Evolutionary conservation across 176 grass and related monocot genomes (phyloP).

Genomic region (Leersia perrieri): DNA sequence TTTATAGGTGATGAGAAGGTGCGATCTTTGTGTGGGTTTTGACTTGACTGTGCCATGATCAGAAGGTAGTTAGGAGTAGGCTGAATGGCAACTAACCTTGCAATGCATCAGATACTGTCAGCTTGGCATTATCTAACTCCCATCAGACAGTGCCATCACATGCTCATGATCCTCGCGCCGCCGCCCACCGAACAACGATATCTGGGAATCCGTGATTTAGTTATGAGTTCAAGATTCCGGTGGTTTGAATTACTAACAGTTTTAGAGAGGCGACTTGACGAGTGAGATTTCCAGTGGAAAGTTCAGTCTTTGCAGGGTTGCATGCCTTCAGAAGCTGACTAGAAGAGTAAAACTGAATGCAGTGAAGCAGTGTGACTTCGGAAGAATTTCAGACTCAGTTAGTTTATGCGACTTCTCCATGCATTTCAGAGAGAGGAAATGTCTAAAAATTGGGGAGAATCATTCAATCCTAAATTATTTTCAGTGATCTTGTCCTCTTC

Average conservation of each 20-base stretch:
- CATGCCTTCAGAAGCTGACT: background rate
- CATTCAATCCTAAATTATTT: background rate
- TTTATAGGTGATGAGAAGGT: constrained; percentile 35
- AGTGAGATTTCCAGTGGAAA: background rate
- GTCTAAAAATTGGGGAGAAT: background rate
- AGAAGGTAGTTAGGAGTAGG: constrained; percentile 38
- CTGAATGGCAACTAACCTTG: constrained; percentile 30
- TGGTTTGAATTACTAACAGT: constrained; percentile 25
- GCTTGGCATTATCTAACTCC: constrained; percentile 57
- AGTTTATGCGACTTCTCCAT: background rate
- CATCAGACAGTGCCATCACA: constrained; percentile 50
- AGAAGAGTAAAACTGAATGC: background rate
- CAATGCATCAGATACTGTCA: constrained; percentile 38
- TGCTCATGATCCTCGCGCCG: constrained; percentile 50
- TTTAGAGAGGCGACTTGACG: background rate
- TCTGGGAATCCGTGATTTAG: constrained; percentile 29
- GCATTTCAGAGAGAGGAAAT: background rate
- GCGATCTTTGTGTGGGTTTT: constrained; percentile 21
- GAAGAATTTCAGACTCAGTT: background rate
- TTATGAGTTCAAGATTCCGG: constrained; percentile 24
- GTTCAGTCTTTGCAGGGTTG: background rate
- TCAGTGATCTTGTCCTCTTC: background rate
- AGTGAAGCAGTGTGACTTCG: background rate
- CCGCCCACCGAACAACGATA: constrained; percentile 59
- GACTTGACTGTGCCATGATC: constrained; percentile 38